Evolutionary conservation across 352 stramenopile species (phyloP).

Genomic region (Thalassiosira exigua): DNA sequence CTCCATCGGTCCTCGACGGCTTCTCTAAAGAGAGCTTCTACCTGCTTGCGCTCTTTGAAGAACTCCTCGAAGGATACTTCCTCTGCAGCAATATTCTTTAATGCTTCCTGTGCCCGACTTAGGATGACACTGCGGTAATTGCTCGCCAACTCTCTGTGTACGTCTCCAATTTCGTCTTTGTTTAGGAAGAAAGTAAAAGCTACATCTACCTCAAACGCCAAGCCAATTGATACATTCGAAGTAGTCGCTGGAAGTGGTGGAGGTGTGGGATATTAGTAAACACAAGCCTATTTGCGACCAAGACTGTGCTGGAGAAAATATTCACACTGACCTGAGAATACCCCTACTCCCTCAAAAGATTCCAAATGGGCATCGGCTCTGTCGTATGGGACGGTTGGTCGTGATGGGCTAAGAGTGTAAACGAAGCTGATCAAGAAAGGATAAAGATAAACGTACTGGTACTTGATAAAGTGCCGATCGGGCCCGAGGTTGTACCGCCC

Average conservation of each 20-base stretch:
- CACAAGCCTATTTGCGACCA: no score
- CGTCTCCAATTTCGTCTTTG: slow-evolving; percentile 63
- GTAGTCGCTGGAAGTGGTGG: slow-evolving; percentile 14
- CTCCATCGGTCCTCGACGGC: slow-evolving; percentile 59
- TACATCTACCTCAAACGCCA: slow-evolving; percentile 66
- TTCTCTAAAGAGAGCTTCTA: slow-evolving; percentile 51
- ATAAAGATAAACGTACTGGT: slow-evolving; percentile 28
- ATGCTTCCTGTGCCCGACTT: slow-evolving; percentile 56
- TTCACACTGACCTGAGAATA: no score
- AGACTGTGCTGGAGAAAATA: no score
- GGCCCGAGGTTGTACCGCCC: slow-evolving; percentile 61
- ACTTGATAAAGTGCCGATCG: slow-evolving; percentile 63
- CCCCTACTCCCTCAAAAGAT: slow-evolving; percentile 44
- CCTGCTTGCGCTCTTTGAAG: slow-evolving; percentile 60
- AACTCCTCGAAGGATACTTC: slow-evolving; percentile 60
- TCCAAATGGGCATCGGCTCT: slow-evolving; percentile 63
- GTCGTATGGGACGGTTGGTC: neutral
- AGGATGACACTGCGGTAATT: slow-evolving; percentile 58
- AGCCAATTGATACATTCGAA: slow-evolving; percentile 60
- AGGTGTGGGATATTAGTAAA: no score
- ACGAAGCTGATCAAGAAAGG: neutral
- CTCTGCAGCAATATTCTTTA: slow-evolving; percentile 64
- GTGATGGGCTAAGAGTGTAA: neutral
- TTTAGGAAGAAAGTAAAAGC: slow-evolving; percentile 67
- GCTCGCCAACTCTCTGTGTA: slow-evolving; percentile 60